phyloP scores from a whole-genome alignment of 75 land plant genomes.

The Isoetes taiwanensis region DNA sequence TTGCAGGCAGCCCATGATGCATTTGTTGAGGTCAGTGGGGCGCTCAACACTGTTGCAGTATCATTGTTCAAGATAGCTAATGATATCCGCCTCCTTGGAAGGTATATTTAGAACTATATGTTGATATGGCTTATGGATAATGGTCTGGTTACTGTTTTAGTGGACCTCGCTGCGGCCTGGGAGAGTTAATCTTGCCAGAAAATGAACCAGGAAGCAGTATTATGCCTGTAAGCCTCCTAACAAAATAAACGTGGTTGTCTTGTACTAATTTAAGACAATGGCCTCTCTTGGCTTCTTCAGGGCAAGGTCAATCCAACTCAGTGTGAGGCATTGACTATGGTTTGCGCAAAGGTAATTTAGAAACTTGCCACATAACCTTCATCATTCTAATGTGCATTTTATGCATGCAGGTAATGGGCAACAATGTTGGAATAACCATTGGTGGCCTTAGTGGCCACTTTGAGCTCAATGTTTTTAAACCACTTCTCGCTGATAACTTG shows the following conservation, averaged over 20 bases:
- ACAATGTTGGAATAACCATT: constrained; percentile 78
- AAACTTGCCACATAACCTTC: not conserved
- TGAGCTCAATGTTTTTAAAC: constrained; percentile 95
- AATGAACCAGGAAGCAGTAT: constrained; percentile 99
- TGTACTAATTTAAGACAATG: not conserved
- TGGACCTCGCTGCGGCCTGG: constrained; percentile 98
- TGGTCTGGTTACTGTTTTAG: constrained; percentile 24
- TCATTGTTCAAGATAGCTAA: constrained; percentile 95
- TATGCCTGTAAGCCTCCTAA: constrained; percentile 67
- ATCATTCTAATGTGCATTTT: not conserved
- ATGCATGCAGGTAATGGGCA: constrained; percentile 77
- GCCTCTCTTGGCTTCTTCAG: constrained; percentile 27
- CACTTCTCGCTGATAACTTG: constrained; percentile 67
- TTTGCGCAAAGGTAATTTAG: constrained; percentile 81
- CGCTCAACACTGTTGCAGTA: constrained; percentile 74
- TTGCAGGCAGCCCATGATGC: constrained; percentile 99
- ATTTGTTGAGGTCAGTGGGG: constrained; percentile 95
- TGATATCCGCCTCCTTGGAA: constrained; percentile 91
- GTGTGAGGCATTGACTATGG: constrained; percentile 99
- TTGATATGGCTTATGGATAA: not conserved
- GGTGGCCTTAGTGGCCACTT: constrained; percentile 97
- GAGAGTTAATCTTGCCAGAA: constrained; percentile 87
- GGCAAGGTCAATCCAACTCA: constrained; percentile 99
- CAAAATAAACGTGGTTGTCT: not conserved
- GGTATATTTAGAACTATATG: constrained; percentile 27